Base-by-base conservation (phyloP, 805 yeast genomes). In the Teunomyces stri region DNA sequence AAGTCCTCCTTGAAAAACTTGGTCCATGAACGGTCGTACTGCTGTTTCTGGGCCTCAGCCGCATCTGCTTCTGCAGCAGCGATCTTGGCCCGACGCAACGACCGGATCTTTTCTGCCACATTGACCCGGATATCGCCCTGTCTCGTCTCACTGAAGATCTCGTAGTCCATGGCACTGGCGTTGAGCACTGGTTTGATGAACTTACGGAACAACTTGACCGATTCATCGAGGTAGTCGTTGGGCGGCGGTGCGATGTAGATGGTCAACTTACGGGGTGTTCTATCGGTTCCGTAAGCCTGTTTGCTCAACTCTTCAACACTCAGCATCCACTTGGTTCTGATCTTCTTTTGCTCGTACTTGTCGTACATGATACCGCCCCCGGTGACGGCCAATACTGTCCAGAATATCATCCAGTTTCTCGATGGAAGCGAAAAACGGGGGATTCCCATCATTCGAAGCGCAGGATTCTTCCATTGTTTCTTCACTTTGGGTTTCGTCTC, bases 211-310 rank as follows among this genome's bases (percentile, higher is more conserved):
- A 87, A 78, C 51, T 77, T 79, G 65, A 87, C 60, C 9, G 92
- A 81, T 47, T 82, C 85, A 36, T 84, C 94, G 42, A 92, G 68
- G 56, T 81, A 88, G 62, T 92, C 97, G 58, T 88, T 87, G 16
- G 99, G 98, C 6, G 98, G 97, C n/a, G 99, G 99, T 0, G 96
- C 96, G 47, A 91, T 78, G 62, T 84, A 91, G 1, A 94, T 82
- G 1, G 87, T 81, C 41, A 94, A 70, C 55, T 84, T 87, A 49
- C 99, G 76, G 2, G 96, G 89, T 16, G 78, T 57, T 45, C 76
- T 74, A 48, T 79, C 68, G 1, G 82, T 65, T 2, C 63, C 60
- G 13, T 79, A 77, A 22, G 63, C 45, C 43, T 63, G 72, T 21
- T 78, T 61, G 11, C 92, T 80, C 39, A 78, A 62, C 12, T 64